Evolutionary conservation across 768 basidiomycete genomes (phyloP).

Genomic region (Leucosporidium scottii): DNA sequence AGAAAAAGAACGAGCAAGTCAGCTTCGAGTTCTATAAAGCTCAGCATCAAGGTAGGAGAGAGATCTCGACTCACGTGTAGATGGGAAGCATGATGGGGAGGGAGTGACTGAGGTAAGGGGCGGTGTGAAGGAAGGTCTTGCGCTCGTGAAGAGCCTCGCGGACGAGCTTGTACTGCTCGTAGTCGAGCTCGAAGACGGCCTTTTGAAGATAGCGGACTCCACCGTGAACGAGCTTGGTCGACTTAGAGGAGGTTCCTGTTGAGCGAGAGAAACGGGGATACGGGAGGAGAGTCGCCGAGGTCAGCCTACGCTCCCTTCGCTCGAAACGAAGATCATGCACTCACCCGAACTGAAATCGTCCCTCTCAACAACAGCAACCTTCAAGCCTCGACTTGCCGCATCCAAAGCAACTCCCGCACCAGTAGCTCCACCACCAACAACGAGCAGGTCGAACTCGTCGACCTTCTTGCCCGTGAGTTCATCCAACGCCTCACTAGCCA

Average conservation of each 20-base stretch:
- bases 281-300: background rate
- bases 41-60: conserved; percentile 3
- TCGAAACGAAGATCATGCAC: conserved; percentile 25
- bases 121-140: conserved; percentile 86
- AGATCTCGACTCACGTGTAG: conserved; percentile 58
- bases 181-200: conserved; percentile 88
- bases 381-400: conserved; percentile 82
- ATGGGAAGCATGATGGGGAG: conserved; percentile 95
- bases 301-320: background rate
- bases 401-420: conserved; percentile 95
- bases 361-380: conserved; percentile 85
- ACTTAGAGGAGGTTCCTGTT: conserved; percentile 87
- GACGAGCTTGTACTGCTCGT: conserved; percentile 83
- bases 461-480: conserved; percentile 3
- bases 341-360: conserved; percentile 84
- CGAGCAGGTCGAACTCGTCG: conserved; percentile 59
- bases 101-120: conserved; percentile 85
- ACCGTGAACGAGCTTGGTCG: conserved; percentile 96
- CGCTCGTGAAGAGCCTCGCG: conserved; percentile 90
- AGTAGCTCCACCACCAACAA: conserved; percentile 92
- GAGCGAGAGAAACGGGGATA: too few species aligned
- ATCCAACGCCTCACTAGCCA: background rate
- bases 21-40: background rate
- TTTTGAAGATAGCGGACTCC: conserved; percentile 97
- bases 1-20: conserved; percentile 38